Evolutionary conservation across 1,284 basidiomycete genomes (phyloP), one percentile per base, ranked within the genome.

Genomic region (Ustilago vetiveriae): DNA sequence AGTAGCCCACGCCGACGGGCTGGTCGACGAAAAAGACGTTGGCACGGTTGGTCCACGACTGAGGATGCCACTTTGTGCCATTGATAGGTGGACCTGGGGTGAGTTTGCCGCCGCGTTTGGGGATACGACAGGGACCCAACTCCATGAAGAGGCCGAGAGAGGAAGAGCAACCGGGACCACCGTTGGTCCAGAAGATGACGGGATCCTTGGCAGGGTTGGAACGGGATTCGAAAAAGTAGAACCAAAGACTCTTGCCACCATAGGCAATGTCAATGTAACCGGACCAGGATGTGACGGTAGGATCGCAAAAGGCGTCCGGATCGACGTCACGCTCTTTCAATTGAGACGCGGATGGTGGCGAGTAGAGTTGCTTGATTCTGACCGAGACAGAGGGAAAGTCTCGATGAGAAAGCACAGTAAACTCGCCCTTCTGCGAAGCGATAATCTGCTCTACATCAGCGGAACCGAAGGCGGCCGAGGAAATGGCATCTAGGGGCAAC

Each of bases 171-270:
- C 76, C 76, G 9, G 75, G 76, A 22, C 75, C 75, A 6, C 76
- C 75, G 33, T 76, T 79, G 46, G 75, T 73, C 76, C 75, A 79
- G 17, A 77, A 21, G 19, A 79, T 66, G 3, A 90, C 86, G 75
- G 89, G 88, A 69, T 90, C 88, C 37, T 85, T 85, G 16, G 85
- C 85, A 2, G 90, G 90, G 58, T 89, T 84, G 37, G 85, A 85
- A 55, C 90, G 84, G 47, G 88, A 90, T 82, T 91, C 90, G 81
- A 92, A 92, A 84, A 92, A 92, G 82, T 90, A 91, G 84, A 92
- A 92, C 84, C 91, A 92, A 76, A 88, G 85, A 63, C 88, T 88
- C 60, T 88, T 86, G 6, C 89, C 88, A 64, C 88, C 85, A 40
- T 87, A 77, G 4, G 53, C 58, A 23, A 86, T 72, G 53, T 90